Evolutionary conservation across 1,284 basidiomycete species (phyloP).

Genomic region (Ustilago esculenta): DNA sequence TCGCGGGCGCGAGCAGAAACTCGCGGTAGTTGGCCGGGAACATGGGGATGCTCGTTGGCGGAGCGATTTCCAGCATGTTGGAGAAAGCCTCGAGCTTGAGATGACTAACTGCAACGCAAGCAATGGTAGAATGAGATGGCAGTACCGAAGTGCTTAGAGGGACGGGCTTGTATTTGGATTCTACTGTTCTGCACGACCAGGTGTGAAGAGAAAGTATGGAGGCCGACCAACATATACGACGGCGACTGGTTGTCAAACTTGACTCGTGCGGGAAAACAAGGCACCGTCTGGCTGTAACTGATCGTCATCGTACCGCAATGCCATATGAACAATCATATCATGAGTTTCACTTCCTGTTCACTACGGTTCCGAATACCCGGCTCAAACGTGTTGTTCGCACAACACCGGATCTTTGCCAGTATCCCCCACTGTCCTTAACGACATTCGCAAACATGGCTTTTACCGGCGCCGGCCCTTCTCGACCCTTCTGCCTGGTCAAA

Average conservation of each 20-base stretch:
- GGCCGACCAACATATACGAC: background rate
- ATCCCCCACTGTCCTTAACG: background rate
- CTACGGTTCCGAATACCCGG: background rate
- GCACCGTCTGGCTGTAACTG: no score
- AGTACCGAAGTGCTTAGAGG: no score
- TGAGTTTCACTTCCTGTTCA: no score
- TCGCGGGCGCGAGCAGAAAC: slow-evolving; percentile 21
- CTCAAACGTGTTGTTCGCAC: background rate
- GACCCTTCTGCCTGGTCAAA: slow-evolving; percentile 60
- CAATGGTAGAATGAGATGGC: no score
- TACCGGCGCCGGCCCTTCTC: slow-evolving; percentile 2
- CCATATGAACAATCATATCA: background rate
- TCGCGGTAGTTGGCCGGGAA: slow-evolving; percentile 41
- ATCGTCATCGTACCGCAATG: slow-evolving; percentile 23
- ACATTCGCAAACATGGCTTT: slow-evolving; percentile 5
- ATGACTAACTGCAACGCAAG: no score
- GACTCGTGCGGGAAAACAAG: slow-evolving; percentile 16
- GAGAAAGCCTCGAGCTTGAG: background rate
- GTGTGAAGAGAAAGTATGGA: background rate
- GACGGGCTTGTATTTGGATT: no score
- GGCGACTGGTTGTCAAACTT: slow-evolving; percentile 6
- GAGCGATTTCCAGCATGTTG: slow-evolving; percentile 34
- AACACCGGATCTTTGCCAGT: background rate
- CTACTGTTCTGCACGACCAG: no score
- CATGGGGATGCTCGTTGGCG: slow-evolving; percentile 28